Percentiles rank a stretch among this genome's conserved stretches.
Evolutionary conservation across 331 rosid species (phyloP).

Genomic region (Pyracantha coccinea): DNA sequence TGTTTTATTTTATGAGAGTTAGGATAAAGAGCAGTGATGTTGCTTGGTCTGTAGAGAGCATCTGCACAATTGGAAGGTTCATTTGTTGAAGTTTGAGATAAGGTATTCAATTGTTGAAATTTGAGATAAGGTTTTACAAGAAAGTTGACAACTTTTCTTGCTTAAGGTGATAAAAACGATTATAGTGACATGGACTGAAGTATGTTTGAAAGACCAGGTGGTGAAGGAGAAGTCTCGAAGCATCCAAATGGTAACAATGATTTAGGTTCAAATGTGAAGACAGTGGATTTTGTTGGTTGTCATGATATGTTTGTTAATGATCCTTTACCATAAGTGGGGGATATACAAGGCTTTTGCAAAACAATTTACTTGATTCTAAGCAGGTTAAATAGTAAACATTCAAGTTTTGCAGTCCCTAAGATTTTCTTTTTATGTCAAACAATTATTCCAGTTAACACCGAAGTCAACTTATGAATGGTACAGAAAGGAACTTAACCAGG

Average conservation of each 20-base stretch:
- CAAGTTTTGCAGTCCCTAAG: background rate
- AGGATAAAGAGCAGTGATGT: background rate
- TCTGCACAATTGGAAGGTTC: background rate
- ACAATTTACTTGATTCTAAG: background rate
- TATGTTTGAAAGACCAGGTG: background rate
- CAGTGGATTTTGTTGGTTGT: background rate
- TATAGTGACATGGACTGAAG: background rate
- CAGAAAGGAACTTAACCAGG: background rate
- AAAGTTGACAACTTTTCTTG: background rate
- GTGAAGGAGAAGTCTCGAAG: background rate
- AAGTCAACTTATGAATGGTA: background rate
- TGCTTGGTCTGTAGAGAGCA: background rate
- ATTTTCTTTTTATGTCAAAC: background rate
- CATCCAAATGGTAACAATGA: background rate
- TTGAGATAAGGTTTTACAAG: background rate
- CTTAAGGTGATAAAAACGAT: background rate
- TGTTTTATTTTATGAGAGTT: background rate
- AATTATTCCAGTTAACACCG: background rate
- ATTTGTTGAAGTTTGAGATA: background rate
- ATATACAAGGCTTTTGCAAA: background rate
- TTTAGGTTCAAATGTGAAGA: background rate
- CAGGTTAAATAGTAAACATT: background rate
- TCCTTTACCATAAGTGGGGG: background rate
- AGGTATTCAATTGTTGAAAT: no score
- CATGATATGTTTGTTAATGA: background rate